phyloP scores from a whole-genome alignment of 306 rosid species.

The Vigna mungo region DNA sequence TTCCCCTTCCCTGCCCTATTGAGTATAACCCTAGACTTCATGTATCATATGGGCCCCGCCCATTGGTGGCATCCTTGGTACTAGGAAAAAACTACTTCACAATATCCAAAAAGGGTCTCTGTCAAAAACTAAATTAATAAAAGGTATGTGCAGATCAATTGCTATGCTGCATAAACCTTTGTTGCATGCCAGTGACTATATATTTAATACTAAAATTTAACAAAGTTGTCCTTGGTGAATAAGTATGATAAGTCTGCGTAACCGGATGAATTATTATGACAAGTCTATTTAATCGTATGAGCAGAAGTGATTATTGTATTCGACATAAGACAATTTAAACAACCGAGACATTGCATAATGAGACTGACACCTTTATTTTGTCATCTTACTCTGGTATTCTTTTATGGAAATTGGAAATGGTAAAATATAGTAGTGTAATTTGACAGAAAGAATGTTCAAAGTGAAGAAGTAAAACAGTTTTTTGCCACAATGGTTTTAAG shows the following conservation, averaged over 20 bases:
- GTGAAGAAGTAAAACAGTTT: conserved; percentile 3
- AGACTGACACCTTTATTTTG: conserved; percentile 2
- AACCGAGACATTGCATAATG: conserved; percentile 9
- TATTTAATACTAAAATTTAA: too few species aligned
- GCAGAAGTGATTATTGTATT: conserved; percentile 2
- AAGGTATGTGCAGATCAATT: background rate
- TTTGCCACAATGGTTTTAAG: conserved; percentile 15
- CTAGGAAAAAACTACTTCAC: background rate
- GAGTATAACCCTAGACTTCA: background rate
- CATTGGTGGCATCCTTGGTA: background rate
- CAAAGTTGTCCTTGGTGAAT: too few species aligned
- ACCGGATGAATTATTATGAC: conserved; percentile 25
- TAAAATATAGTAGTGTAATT: background rate
- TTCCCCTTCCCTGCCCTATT: conserved; percentile 81
- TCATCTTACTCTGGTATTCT: background rate
- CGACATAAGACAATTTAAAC: conserved; percentile 4
- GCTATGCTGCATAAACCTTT: background rate
- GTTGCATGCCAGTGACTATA: too few species aligned
- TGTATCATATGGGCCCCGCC: background rate
- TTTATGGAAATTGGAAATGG: background rate
- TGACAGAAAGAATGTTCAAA: conserved; percentile 6
- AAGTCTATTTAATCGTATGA: background rate
- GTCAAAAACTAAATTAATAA: background rate
- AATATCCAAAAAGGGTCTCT: background rate
- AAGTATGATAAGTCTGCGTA: too few species aligned